Evolutionary conservation across 1,284 basidiomycete species (phyloP), one percentile per base, ranked within the genome.

Genomic region (Boletus sp.): DNA sequence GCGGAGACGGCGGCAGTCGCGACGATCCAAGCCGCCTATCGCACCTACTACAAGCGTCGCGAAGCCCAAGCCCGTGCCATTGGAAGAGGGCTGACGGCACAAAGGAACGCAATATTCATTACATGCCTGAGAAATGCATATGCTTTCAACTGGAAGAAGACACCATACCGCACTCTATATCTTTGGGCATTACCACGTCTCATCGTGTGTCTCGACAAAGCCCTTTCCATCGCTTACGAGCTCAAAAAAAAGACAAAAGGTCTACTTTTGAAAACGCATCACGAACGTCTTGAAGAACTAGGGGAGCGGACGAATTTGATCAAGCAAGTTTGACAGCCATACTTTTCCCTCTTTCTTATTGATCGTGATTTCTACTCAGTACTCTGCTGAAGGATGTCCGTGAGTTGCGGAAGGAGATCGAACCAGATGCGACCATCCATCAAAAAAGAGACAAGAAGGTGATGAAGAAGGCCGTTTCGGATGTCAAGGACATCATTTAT

Each of bases 161-260:
- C 62, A 14, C 65, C 61, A 25, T 84, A 86, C 64, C 78, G 78
- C n/a, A 59, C 74, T 4, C 70, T 82, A 21, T 83, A 80, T 67
- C 74, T 84, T 4, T 83, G 83, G 2, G 79, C 82, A 9, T 70
- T 87, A 7, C 82, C 84, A 1, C 80, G 79, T 62, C 68, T 83
- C 6, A 72, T 84, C 27, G 68, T 80, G 4, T 82, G 77, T 59
- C 73, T 86, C 23, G 78, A 84, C 28, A 66, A 71, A 25, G 70
- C 77, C 14, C 69, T 75, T 14, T 55, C 63, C 1, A 56, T 73
- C 27, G 66, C 75, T 2, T 61, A 70, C 38, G 63, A 70, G 2
- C 64, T 66, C 23, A 83, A 81, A 67, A 67, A 48, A 11, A 64
- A 67, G 27, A 76, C 73, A 3, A 81, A 76, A 64, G 69, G 74